phyloP scores from a whole-genome alignment of 2,329 filamentous ascomycete species.

The Magnaporthiopsis incrustans region DNA sequence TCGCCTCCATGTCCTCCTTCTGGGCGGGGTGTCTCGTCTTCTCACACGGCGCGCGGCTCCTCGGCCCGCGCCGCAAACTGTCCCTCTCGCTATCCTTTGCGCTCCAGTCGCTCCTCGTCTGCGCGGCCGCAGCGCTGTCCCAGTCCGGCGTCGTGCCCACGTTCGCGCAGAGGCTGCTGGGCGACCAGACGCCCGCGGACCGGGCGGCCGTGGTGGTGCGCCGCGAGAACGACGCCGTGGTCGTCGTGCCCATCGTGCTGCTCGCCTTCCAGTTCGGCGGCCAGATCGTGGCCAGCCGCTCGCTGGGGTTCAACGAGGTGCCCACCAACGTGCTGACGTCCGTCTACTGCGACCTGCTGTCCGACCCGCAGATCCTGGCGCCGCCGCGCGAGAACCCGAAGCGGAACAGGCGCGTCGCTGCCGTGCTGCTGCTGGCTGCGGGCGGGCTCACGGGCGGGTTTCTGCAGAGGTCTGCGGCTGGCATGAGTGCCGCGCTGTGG shows the following conservation, averaged over 20 bases:
- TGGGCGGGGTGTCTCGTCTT: constrained; percentile 43
- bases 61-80: constrained; percentile 15
- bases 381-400: constrained; percentile 35
- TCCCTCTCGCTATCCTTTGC: constrained; percentile 40
- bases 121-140: constrained; percentile 43
- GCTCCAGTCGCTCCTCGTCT: constrained; percentile 41
- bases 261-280: constrained; percentile 48
- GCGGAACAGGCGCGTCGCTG: constrained; percentile 35
- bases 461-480: constrained; percentile 33
- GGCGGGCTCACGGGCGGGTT: constrained; percentile 41
- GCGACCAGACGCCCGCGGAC: constrained; percentile 22
- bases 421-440: constrained; percentile 34
- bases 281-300: constrained; percentile 44
- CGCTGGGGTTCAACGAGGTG: constrained; percentile 44
- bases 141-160: constrained; percentile 37
- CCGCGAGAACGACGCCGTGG: constrained; percentile 28
- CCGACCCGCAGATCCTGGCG: constrained; percentile 40
- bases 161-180: constrained; percentile 20
- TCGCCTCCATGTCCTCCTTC: constrained; percentile 44
- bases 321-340: constrained; percentile 49
- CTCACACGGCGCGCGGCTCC: constrained; percentile 21
- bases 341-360: constrained; percentile 44
- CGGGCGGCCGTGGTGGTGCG: constrained; percentile 32
- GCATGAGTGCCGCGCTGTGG: constrained; percentile 36
- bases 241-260: constrained; percentile 29